phyloP scores from a whole-genome alignment of 495 filamentous ascomycete species.

The Ramalina peruviana region DNA sequence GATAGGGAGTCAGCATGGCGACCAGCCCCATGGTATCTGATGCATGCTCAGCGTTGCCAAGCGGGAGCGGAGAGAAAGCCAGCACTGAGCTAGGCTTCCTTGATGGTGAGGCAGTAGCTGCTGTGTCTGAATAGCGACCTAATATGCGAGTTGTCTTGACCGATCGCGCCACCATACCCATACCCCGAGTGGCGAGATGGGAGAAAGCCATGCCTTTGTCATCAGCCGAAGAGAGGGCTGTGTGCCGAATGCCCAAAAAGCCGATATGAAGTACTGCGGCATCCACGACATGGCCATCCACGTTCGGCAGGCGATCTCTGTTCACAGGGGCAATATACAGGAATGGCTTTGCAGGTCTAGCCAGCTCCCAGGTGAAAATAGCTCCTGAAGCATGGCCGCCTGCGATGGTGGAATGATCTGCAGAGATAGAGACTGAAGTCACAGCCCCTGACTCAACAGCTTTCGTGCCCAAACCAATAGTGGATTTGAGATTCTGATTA shows the following conservation, averaged over 20 bases:
- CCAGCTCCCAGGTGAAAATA: conserved; percentile 96
- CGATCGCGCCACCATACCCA: conserved; percentile 68
- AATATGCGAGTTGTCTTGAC: conserved; percentile 85
- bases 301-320: conserved; percentile 43
- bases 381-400: conserved; percentile 78
- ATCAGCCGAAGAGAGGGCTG: conserved; percentile 94
- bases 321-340: conserved; percentile 72
- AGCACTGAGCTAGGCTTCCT: conserved; percentile 92
- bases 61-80: conserved; percentile 76
- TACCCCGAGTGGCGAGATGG: conserved; percentile 81
- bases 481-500: conserved; percentile 82
- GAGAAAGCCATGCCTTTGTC: conserved; percentile 96
- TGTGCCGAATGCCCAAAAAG: conserved; percentile 90
- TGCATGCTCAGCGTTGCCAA: conserved; percentile 79
- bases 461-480: conserved; percentile 90
- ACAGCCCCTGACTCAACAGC: conserved; percentile 84
- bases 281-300: conserved; percentile 71
- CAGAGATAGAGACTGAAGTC: conserved; percentile 77
- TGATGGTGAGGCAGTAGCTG: conserved; percentile 41
- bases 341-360: conserved; percentile 68
- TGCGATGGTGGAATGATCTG: conserved; percentile 83
- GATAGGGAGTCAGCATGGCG: conserved; percentile 89
- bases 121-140: conserved; percentile 67
- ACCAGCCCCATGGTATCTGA: conserved; percentile 85
- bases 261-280: conserved; percentile 74